Conservation (phyloP, 169 alveolate genomes). For the Plasmodium cynomolgi region DNA sequence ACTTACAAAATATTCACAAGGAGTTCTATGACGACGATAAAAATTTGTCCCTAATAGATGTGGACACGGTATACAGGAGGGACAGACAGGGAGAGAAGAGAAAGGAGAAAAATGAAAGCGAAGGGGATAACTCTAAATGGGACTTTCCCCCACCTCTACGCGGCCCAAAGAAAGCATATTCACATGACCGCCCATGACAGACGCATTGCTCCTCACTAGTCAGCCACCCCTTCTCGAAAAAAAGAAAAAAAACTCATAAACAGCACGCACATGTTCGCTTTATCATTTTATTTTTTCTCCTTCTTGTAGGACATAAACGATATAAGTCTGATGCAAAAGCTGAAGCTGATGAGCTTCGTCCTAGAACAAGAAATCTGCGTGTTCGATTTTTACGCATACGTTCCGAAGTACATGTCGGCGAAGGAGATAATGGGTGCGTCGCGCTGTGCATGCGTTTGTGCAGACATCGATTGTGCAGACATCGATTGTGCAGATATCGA, state of each 20-base stretch:
- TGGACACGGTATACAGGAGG: slow-evolving; percentile 48
- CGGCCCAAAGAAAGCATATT: background rate
- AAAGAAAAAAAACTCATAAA: background rate
- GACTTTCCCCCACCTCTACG: background rate
- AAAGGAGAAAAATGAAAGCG: background rate
- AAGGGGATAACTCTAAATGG: background rate
- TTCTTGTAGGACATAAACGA: slow-evolving; percentile 56
- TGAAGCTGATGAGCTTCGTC: slow-evolving; percentile 60
- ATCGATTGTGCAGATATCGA: background rate
- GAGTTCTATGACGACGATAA: slow-evolving; percentile 64
- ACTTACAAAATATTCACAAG: slow-evolving; percentile 39
- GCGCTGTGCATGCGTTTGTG: background rate
- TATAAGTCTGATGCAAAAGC: slow-evolving; percentile 68
- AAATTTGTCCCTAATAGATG: slow-evolving; percentile 31
- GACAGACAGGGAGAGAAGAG: background rate
- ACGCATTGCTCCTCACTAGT: background rate
- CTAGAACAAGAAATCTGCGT: slow-evolving; percentile 72
- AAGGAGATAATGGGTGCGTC: slow-evolving; percentile 68
- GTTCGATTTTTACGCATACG: slow-evolving; percentile 73
- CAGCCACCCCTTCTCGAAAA: background rate
- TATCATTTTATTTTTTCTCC: background rate
- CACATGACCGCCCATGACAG: background rate
- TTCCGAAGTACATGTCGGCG: slow-evolving; percentile 69
- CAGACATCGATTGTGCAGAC: background rate
- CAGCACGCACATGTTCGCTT: background rate